Base-by-base conservation (phyloP, 352 stramenopile species). In the Blastocystis sp. region DNA sequence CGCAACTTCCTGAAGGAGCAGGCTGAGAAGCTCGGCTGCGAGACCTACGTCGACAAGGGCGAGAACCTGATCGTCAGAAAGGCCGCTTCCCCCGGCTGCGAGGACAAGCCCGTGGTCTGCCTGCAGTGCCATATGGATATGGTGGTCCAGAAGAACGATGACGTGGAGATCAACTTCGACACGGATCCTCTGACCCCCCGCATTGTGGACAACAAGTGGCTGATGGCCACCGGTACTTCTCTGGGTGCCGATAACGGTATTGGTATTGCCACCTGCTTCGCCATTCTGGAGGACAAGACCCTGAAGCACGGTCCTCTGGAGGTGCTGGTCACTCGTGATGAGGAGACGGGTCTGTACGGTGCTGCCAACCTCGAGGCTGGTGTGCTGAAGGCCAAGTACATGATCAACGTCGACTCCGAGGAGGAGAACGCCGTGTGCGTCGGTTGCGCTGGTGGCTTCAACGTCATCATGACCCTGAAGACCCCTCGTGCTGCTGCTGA, bases 201-300 rank as follows among this genome's bases (percentile, higher is more conserved):
- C 28, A 59, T 89, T 66, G 64, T 89, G 45, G 89, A 89, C 17
- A 89, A 71, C 69, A 78, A 89, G 21, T 92, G 89, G 89, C 57
- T 92, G 48, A 90, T 87, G 40, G 90, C 90, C 19, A 78, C 90
- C 3, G 89, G 90, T 4, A 92, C 90, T 38, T 91, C 90, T 11
- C 87, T 92, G 14, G 90, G 90, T 64, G 90, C 90, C 6, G 90
- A 92, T 89, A 91, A 92, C 87, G 90, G 90, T 43, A 90, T 91
- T 76, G 90, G 90, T 54, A 66, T 91, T 64, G 79, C 66, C 52
- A 89, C 90, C 43, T 77, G 87, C 48, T 76, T 92, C 43, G 79
- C 89, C 57, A 78, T 92, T 57, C 76, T 92, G n/a, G 89, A 90
- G 45, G 78, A 89, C 24, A 89, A 91, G 17, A 79, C 69, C n/a